phyloP scores from a whole-genome alignment of 2,329 filamentous ascomycete genomes.

The Talaromyces funiculosus region DNA sequence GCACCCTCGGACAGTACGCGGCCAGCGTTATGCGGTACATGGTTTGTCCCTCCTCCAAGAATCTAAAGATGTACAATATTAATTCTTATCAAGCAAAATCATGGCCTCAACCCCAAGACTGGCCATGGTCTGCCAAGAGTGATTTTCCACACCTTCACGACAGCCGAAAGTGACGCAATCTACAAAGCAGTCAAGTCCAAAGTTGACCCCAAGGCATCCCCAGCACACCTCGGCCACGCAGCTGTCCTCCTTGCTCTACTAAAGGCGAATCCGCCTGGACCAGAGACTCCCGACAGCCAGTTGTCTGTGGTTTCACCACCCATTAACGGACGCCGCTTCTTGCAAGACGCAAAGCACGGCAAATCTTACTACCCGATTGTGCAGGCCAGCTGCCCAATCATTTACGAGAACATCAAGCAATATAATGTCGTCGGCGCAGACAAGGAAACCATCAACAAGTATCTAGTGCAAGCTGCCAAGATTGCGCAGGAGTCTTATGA shows the following conservation, averaged over 20 bases:
- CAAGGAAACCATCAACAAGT: slow-evolving; percentile 6
- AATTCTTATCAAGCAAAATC: not conserved
- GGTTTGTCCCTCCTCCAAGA: not conserved
- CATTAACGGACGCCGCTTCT: slow-evolving; percentile 8
- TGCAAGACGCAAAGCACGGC: slow-evolving; percentile 1
- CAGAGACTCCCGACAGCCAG: not conserved
- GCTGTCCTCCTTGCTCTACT: slow-evolving; percentile 9
- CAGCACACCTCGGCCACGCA: slow-evolving; percentile 9
- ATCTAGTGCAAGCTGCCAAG: not conserved
- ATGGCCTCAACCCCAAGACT: not conserved
- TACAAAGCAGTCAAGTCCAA: slow-evolving; percentile 2
- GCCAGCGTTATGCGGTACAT: not conserved
- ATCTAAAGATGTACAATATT: not conserved
- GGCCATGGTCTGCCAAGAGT: slow-evolving; percentile 2
- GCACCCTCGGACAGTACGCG: not conserved
- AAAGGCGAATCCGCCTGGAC: not conserved
- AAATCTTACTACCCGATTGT: slow-evolving; percentile 5
- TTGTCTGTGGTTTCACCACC: not conserved
- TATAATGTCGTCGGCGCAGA: not conserved
- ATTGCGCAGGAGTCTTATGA: slow-evolving; percentile 2
- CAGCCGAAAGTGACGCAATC: not conserved
- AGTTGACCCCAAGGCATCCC: not conserved
- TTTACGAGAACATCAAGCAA: slow-evolving; percentile 5
- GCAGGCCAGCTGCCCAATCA: not conserved
- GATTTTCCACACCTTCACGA: slow-evolving; percentile 10